phyloP scores from a whole-genome alignment of 352 stramenopile genomes.

The Aphanomyces euteiches region DNA sequence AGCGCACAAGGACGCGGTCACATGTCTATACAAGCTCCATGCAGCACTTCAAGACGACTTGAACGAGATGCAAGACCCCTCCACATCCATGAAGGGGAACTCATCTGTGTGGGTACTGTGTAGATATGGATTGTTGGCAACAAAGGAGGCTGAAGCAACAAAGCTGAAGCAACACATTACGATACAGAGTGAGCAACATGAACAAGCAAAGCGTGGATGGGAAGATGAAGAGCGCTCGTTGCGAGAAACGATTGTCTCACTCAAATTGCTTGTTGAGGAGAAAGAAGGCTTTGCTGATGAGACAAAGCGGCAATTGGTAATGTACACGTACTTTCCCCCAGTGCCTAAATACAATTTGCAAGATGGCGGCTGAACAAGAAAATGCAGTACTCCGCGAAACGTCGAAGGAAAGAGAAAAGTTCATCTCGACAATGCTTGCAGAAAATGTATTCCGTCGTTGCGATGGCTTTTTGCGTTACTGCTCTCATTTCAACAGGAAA shows the following conservation, averaged over 20 bases:
- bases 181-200: background rate
- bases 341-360: background rate
- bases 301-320: background rate
- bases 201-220: background rate
- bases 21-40: conserved; percentile 20
- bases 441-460: conserved; percentile 4
- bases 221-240: background rate
- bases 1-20: conserved; percentile 3
- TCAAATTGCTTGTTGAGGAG: background rate
- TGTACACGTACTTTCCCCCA: background rate
- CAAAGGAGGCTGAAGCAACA: conserved; percentile 3
- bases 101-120: background rate
- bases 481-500: too few species aligned
- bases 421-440: background rate
- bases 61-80: conserved; percentile 10
- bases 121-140: conserved; percentile 10
- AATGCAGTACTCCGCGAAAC: background rate
- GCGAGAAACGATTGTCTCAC: background rate
- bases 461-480: too few species aligned
- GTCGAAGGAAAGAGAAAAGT: conserved; percentile 11
- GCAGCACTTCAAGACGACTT: conserved; percentile 7
- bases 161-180: background rate
- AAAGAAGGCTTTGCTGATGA: background rate
- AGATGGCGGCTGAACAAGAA: background rate
- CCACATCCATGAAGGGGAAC: background rate